Conservation (phyloP, 345 rosid species). For the Bruguiera parviflora region DNA sequence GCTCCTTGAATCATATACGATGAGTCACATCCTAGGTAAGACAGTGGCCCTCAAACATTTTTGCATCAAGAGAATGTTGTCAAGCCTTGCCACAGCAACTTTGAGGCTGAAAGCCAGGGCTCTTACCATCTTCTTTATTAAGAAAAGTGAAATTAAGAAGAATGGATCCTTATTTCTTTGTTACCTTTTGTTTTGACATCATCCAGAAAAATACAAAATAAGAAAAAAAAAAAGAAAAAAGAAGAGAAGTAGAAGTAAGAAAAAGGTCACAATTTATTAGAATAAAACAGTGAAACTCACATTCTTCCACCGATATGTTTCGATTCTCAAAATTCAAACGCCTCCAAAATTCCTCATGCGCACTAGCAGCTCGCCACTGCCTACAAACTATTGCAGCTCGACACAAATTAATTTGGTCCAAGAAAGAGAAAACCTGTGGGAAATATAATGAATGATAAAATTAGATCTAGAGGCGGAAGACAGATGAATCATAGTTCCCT, state of each 20-base stretch:
- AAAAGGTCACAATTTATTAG: slow-evolving; percentile 15
- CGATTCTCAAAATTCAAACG: slow-evolving; percentile 77
- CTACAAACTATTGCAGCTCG: slow-evolving; percentile 85
- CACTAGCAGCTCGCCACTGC: slow-evolving; percentile 92
- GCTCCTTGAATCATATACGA: no score
- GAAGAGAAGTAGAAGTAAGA: slow-evolving; percentile 45
- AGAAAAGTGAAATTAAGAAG: no score
- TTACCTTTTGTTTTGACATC: slow-evolving; percentile 68
- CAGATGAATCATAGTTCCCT: not conserved
- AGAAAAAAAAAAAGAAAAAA: slow-evolving; percentile 38
- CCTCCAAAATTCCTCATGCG: slow-evolving; percentile 98
- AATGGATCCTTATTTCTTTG: slow-evolving; percentile 38
- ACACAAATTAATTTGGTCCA: slow-evolving; percentile 70
- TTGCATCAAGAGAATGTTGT: not conserved
- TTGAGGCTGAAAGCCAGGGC: no score
- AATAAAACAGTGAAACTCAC: slow-evolving; percentile 48
- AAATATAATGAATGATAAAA: slow-evolving; percentile 1
- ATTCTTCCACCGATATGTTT: slow-evolving; percentile 72
- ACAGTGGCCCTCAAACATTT: not conserved
- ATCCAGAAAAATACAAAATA: slow-evolving; percentile 70
- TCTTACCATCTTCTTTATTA: no score
- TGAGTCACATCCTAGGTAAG: no score
- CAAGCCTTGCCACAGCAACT: not conserved
- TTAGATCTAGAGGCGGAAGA: not conserved
- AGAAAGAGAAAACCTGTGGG: slow-evolving; percentile 78